Conservation (phyloP, 495 filamentous ascomycete genomes). For the Entonaema liquescens region DNA sequence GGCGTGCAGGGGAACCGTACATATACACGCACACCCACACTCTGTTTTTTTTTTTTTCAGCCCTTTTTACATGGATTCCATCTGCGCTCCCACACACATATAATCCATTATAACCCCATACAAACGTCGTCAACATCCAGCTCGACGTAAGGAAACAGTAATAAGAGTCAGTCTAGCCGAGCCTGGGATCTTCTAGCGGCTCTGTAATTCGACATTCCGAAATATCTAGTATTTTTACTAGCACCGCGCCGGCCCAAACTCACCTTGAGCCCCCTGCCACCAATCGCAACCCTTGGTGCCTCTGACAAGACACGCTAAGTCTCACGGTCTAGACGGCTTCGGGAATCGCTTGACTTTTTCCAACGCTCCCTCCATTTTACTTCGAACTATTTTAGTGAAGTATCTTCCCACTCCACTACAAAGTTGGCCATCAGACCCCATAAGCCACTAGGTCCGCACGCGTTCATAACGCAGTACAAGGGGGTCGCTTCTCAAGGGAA, state of each 20-base stretch:
- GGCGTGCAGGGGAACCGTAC: constrained; percentile 18
- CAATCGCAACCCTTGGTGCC: constrained; percentile 39
- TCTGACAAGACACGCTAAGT: constrained; percentile 42
- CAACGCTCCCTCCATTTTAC: constrained; percentile 38
- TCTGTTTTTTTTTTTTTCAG: background rate
- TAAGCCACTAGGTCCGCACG: constrained; percentile 36
- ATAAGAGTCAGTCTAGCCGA: constrained; percentile 37
- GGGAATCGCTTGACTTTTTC: constrained; percentile 34
- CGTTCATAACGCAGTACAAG: constrained; percentile 23
- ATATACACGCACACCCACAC: constrained; percentile 13
- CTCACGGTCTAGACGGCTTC: constrained; percentile 39
- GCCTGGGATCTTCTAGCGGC: constrained; percentile 32
- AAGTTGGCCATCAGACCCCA: constrained; percentile 22
- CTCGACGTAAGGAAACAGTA: constrained; percentile 27
- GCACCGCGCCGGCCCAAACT: constrained; percentile 38
- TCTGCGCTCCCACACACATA: constrained; percentile 14
- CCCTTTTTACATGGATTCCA: constrained; percentile 20
- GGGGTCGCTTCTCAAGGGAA: constrained; percentile 25
- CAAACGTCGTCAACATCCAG: constrained; percentile 16
- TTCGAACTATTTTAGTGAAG: constrained; percentile 40
- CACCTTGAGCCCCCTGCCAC: constrained; percentile 31
- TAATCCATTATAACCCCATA: constrained; percentile 9
- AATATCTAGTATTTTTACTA: constrained; percentile 19
- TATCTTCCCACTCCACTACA: constrained; percentile 35
- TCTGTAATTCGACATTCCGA: constrained; percentile 40